Conservation (phyloP, 768 basidiomycete species). For the Leccinellum rugosiceps region DNA sequence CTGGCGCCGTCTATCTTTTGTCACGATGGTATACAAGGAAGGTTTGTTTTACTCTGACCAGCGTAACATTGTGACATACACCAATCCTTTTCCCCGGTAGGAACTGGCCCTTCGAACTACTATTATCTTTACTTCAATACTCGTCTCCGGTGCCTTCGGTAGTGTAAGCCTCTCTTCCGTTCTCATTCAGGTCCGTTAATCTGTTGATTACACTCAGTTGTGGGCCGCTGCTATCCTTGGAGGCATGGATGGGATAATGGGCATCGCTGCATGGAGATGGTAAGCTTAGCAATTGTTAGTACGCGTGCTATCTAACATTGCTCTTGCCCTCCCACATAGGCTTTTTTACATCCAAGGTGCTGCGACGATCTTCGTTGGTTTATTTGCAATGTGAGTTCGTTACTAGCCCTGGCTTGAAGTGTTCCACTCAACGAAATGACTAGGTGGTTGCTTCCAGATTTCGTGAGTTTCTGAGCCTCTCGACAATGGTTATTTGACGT, state of each 20-base stretch:
- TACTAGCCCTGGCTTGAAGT: no score
- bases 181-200: not conserved
- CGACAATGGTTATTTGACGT: not conserved
- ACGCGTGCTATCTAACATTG: not conserved
- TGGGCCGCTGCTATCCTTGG: conserved; percentile 72
- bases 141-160: conserved; percentile 67
- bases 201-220: conserved; percentile 35
- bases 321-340: conserved; percentile 35
- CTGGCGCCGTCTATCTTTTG: conserved; percentile 45
- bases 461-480: conserved; percentile 36
- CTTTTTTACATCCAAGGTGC: conserved; percentile 71
- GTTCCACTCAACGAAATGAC: not conserved
- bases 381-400: conserved; percentile 45
- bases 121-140: conserved; percentile 53
- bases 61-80: not conserved
- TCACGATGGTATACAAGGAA: conserved; percentile 24
- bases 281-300: conserved; percentile 20
- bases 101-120: conserved; percentile 64
- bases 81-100: conserved; percentile 25
- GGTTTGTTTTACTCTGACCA: not conserved
- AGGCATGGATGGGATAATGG: conserved; percentile 63
- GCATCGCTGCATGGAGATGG: conserved; percentile 73
- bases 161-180: conserved; percentile 37
- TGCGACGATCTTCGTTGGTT: conserved; percentile 57
- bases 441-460: conserved; percentile 60